phyloP scores from a whole-genome alignment of 2,329 filamentous ascomycete genomes.

The Phialophora expanda region DNA sequence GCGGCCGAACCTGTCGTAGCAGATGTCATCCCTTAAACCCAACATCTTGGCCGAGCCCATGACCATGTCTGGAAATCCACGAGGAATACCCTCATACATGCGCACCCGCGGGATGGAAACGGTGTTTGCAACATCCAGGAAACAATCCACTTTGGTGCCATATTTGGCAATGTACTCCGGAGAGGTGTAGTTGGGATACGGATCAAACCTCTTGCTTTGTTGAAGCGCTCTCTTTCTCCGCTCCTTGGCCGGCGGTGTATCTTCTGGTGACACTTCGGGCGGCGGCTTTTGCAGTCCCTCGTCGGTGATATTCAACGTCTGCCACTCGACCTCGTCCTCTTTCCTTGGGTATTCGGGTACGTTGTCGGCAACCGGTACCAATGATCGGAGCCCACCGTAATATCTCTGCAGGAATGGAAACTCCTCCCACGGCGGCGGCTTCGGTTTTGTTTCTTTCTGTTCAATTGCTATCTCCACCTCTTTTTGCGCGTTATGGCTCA shows the following conservation, averaged over 20 bases:
- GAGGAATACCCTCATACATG: conserved; percentile 76
- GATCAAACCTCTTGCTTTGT: conserved; percentile 64
- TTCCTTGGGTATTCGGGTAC: conserved; percentile 78
- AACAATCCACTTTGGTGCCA: conserved; percentile 74
- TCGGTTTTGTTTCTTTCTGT: conserved; percentile 37
- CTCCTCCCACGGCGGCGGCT: conserved; percentile 77
- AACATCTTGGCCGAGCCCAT: conserved; percentile 86
- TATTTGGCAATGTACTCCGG: conserved; percentile 61
- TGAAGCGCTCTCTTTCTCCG: conserved; percentile 41
- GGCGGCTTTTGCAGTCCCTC: conserved; percentile 17
- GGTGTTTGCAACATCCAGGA: conserved; percentile 70
- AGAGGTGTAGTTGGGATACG: conserved; percentile 70
- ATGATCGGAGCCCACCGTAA: conserved; percentile 79
- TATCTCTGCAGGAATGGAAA: conserved; percentile 88
- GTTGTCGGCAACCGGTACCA: conserved; percentile 71
- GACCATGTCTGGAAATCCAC: conserved; percentile 81
- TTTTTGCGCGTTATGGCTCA: conserved; percentile 72
- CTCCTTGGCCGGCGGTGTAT: conserved; percentile 38
- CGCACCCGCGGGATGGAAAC: conserved; percentile 71
- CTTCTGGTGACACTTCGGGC: conserved; percentile 19
- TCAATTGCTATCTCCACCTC: conserved; percentile 60
- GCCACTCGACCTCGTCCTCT: conserved; percentile 54
- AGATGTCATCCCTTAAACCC: conserved; percentile 80
- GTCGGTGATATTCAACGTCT: conserved; percentile 40
- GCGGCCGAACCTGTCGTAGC: conserved; percentile 89